Base-by-base conservation (phyloP, 73 alveolate species). In the Blepharisma stoltei region DNA sequence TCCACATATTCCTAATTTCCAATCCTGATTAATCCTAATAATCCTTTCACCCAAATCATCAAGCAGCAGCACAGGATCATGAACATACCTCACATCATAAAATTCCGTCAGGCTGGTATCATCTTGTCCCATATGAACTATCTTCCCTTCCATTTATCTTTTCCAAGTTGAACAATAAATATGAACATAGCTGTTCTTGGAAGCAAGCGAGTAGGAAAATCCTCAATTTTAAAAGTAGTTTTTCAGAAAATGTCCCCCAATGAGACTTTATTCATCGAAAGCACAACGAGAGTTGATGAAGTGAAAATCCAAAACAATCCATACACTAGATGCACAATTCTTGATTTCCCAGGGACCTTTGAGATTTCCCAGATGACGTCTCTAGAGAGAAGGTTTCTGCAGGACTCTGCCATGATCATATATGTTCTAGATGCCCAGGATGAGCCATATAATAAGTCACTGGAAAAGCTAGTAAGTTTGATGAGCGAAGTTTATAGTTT, bases 331-430 rank as follows among this genome's bases (percentile, higher is more conserved):
- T 93, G 95, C 81, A 83, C 86, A 66, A 85, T 97, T 65, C 85
- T 90, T 25, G 99, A 97, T 82, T 93, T 86, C 91, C 98, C 98
- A 38, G 95, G 97, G 20, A 86, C 86, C 55, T 86, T 88, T 55
- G 87, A 90, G 18, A 81, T 87, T 47, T 84, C 86, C 48, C 96
- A 94, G 75, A 78, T 85, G 70, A 75, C 77, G 11, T 88, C 94
- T 0, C 89, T 71, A 48, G 98, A 93, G 73, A 88, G 81, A 7
- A 87, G 82, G 55, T 83, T 82, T 45, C 73, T 97, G 37, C 83
- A 87, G 54, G 83, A 84, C 9, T 92, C 98, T 67, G 91, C 94
- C 44, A 91, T 95, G 52, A 68, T 97, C 79, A 92, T 97, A 52
- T 97, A 71, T 75, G 94, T 95, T 54, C 81, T 97, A 48, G 99